Conservation (phyloP, 106 monocot genomes). For the Apostasia shenzhenica region DNA sequence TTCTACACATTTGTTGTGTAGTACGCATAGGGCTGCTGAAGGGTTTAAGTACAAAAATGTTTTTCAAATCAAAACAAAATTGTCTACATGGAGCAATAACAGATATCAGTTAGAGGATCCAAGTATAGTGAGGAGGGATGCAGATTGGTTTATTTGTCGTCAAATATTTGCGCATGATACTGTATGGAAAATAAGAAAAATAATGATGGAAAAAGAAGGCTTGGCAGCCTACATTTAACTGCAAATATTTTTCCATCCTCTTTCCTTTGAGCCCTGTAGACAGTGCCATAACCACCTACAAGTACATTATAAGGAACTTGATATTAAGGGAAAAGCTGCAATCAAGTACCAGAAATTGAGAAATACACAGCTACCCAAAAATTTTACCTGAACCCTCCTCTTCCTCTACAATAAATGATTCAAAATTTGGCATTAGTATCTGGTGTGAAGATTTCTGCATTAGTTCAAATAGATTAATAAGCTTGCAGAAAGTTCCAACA, state of each 20-base stretch:
- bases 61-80: no score
- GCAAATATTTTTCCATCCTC: slow-evolving; percentile 88
- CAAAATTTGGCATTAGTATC: slow-evolving; percentile 65
- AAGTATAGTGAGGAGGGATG: no score
- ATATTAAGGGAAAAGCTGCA: neutral
- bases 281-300: slow-evolving; percentile 94
- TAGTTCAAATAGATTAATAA: neutral
- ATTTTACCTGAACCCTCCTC: slow-evolving; percentile 95
- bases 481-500: neutral
- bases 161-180: no score
- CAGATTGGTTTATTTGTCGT: no score
- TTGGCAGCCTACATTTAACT: slow-evolving; percentile 70
- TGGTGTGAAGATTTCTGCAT: slow-evolving; percentile 40
- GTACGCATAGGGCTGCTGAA: no score
- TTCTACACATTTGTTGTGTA: no score
- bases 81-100: no score
- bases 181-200: neutral
- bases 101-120: no score
- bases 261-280: slow-evolving; percentile 78
- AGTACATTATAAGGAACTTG: neutral
- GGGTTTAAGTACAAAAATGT: no score
- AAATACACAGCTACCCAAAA: neutral
- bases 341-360: neutral
- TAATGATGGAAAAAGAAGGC: neutral
- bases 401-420: slow-evolving; percentile 75